Percentiles rank a stretch among this genome's conserved stretches.
phyloP scores from a whole-genome alignment of 108 stramenopile genomes.

The Nitzschia sp. region DNA sequence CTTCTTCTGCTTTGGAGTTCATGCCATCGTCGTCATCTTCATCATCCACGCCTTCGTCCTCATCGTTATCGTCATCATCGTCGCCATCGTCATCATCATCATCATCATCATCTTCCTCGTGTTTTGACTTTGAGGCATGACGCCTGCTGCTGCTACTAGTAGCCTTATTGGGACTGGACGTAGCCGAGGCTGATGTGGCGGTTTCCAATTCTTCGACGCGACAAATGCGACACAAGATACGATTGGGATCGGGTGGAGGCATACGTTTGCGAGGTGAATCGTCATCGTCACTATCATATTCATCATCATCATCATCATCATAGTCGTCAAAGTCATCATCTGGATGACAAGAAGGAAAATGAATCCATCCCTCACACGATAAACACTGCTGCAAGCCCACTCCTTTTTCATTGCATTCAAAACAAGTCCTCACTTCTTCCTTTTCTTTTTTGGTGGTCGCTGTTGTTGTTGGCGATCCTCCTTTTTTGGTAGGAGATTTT shows the following conservation, averaged over 20 bases:
- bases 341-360: conserved; percentile 4
- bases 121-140: background rate
- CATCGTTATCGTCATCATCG: background rate
- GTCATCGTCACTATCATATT: background rate
- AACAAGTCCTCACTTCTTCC: background rate
- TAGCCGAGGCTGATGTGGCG: background rate
- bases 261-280: background rate
- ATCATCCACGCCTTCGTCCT: background rate
- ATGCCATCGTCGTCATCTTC: background rate
- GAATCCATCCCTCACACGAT: conserved; percentile 14
- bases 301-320: background rate
- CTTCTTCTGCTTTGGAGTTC: background rate
- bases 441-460: background rate
- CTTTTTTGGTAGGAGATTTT: background rate
- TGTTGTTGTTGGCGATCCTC: background rate
- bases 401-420: conserved; percentile 16
- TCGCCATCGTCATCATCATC: background rate
- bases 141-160: background rate
- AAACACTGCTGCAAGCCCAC: conserved; percentile 3
- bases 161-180: conserved; percentile 5
- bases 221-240: conserved; percentile 14
- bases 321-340: background rate
- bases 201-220: conserved; percentile 12
- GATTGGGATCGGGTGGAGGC: background rate
- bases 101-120: background rate